Percentiles rank a stretch among this genome's conserved stretches.
Evolutionary conservation across 2,329 filamentous ascomycete species (phyloP).

Genomic region (Fusarium pininemorale): DNA sequence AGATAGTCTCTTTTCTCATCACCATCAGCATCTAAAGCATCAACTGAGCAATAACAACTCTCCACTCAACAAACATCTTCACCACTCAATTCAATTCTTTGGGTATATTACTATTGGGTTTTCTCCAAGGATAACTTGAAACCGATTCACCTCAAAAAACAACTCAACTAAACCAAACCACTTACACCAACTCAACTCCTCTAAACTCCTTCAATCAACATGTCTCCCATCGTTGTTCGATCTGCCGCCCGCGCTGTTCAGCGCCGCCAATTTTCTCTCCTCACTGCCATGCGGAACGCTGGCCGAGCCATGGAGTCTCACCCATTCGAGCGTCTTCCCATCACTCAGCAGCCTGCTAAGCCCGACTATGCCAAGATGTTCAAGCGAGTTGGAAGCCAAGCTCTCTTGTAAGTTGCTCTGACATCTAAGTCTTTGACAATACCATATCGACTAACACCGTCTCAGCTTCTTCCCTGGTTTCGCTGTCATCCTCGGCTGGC

Average conservation of each 20-base stretch:
- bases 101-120: slow-evolving; percentile 23
- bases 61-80: slow-evolving; percentile 38
- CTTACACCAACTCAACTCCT: slow-evolving; percentile 24
- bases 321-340: slow-evolving; percentile 48
- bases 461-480: slow-evolving; percentile 49
- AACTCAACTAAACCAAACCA: slow-evolving; percentile 3
- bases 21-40: slow-evolving; percentile 34
- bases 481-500: slow-evolving; percentile 49
- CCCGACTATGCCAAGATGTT: slow-evolving; percentile 47
- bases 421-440: background rate
- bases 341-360: slow-evolving; percentile 39
- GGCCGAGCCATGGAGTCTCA: slow-evolving; percentile 49
- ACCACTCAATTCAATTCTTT: slow-evolving; percentile 14
- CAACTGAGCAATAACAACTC: slow-evolving; percentile 34
- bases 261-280: slow-evolving; percentile 49
- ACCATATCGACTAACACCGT: slow-evolving; percentile 12
- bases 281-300: slow-evolving; percentile 45
- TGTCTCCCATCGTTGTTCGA: slow-evolving; percentile 45
- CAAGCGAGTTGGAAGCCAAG: slow-evolving; percentile 45
- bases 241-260: slow-evolving; percentile 42
- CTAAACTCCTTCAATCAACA: slow-evolving; percentile 34
- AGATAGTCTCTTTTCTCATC: slow-evolving; percentile 29
- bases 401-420: slow-evolving; percentile 45
- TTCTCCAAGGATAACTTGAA: background rate
- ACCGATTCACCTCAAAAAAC: slow-evolving; percentile 20